Base-by-base conservation (phyloP, 2,329 filamentous ascomycete species). In the Endothia cerciana region DNA sequence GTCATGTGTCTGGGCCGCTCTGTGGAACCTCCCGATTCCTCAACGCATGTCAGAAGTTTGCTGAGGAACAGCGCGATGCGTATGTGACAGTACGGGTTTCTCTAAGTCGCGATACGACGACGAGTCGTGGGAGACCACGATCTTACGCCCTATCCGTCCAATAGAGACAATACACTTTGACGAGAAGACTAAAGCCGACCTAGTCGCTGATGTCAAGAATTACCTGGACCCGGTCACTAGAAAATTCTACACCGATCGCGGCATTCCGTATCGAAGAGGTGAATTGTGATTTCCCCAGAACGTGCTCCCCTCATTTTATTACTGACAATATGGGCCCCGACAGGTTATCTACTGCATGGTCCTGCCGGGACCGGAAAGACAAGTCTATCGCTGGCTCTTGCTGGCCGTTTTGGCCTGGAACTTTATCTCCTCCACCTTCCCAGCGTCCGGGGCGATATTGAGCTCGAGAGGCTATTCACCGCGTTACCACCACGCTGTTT, bases 301-400 rank as follows among this genome's bases (percentile, higher is more conserved):
- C 6, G 33, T 6, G 33, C 6, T 10, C 10, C 33, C 5, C 33
- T 5, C 6, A 36, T 10, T 36, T 36, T 6, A 7, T 36, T 36
- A 36, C 33, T 36, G 33, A 36, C 33, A 36, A 36, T 36, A 36
- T 36, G 33, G 22, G 15, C 5, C 17, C 1, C 28, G 17, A 33
- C 28, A 57, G 55, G 93, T 0, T 97, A 95, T 72, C 84, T 97
- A 0, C 87, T 97, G 19, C 83, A 94, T 69, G 93, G 93, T 0
- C 91, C 92, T 0, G 91, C 91, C 0, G 91, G 92, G 0, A 94
- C 91, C 0, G 91, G 92, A 17, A 95, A 94, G 77, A 91, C 87
- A 55, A 91, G 88, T 56, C 81, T 93, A 1, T 89, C 86, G 69
- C 83, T 92, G 51, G 90, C 90, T 0, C 81, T 91, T 60, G 89